Evolutionary conservation across 805 yeast species (phyloP), one percentile per base, ranked within the genome.

Genomic region (Monosporozyma aerobia): DNA sequence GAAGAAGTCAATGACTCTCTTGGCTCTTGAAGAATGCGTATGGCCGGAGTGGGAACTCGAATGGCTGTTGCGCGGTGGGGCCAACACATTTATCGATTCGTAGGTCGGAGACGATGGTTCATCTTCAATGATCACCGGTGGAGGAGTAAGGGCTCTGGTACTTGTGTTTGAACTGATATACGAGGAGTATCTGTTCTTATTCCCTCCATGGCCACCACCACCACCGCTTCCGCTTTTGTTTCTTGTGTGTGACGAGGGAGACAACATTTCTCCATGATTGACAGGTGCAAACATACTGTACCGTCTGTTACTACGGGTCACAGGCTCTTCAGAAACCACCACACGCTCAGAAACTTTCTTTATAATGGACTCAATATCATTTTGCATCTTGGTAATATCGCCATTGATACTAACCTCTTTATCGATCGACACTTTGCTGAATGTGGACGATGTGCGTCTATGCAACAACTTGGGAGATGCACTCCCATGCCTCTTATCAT

Each of bases 1-100:
- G 73, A 85, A 84, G 65, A 85, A 85, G 64, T 84, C 90, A 77
- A 85, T 80, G 7, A 85, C 88, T 61, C 80, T 81, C 63, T 82
- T 80, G 3, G 94, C 88, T 1, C 92, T 84, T 45, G 90, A 82
- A n/a, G 53, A 56, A n/a, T 25, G 27, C 6, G 10, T 19, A 19
- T 8, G 13, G 14, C 22, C 19, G 41, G 22, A 19, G 19, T 19
- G 19, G 19, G 11, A 22, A 3, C 19, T 22, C 13, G 25, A 39
- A 3, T 39, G 43, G 14, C 25, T 39, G 16, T 43, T 43, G 23
- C 25, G 45, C 11, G 45, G 45, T 23, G 45, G 29, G 11, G 45
- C 23, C 5, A 23, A 3, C 16, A 43, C 45, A 8, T 43, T 43
- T 5, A 43, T 43, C 3, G 45, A 43, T 13, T 43, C 45, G 14